Conservation (phyloP, 2,329 filamentous ascomycete species). For the Helotiales sp. region DNA sequence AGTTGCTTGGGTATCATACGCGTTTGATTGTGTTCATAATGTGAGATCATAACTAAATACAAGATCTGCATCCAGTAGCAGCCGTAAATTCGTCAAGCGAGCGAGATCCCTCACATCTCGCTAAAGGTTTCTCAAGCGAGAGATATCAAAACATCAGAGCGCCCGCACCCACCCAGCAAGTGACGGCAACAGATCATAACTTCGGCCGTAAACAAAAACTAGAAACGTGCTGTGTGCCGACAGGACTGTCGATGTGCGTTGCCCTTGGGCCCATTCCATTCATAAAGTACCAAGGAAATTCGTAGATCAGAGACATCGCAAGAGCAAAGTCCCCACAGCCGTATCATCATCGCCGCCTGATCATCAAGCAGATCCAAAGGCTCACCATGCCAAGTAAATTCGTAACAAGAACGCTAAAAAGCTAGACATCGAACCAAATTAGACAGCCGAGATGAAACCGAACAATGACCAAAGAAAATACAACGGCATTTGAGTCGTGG, state of each 20-base stretch:
- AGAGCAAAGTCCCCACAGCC: too few species aligned
- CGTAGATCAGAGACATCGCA: neutral
- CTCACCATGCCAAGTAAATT: neutral
- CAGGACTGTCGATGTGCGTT: neutral
- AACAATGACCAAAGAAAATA: neutral
- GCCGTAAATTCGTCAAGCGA: neutral
- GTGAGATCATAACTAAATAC: neutral
- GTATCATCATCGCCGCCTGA: too few species aligned
- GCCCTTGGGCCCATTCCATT: neutral
- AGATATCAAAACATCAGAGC: neutral
- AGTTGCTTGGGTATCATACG: too few species aligned
- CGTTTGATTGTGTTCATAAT: neutral
- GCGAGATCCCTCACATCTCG: neutral
- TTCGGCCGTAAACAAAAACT: neutral
- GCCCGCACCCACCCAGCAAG: neutral
- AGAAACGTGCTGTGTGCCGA: neutral
- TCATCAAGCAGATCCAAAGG: neutral
- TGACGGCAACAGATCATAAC: neutral
- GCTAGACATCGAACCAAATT: neutral
- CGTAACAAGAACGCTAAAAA: neutral
- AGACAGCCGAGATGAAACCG: neutral
- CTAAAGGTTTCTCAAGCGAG: neutral
- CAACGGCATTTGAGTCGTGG: neutral
- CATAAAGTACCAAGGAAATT: neutral
- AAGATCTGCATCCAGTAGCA: neutral